phyloP scores from a whole-genome alignment of 73 alveolate genomes.

The Paramecium biaurelia region DNA sequence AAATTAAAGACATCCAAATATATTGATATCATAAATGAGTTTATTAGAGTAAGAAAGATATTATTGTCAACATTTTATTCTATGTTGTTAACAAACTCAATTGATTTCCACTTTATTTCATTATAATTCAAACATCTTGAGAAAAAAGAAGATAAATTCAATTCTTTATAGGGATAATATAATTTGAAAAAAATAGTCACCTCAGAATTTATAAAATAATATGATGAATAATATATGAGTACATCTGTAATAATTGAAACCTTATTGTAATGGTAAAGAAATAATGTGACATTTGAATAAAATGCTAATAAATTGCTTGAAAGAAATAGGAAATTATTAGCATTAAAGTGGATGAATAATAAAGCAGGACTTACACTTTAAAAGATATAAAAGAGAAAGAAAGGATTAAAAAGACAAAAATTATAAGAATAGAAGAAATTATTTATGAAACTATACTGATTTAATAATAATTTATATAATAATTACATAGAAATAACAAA shows the following conservation, averaged over 20 bases:
- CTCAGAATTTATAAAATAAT: background rate
- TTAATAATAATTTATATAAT: background rate
- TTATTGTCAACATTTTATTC: slow-evolving; percentile 29
- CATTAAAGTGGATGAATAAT: slow-evolving; percentile 1
- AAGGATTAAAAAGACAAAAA: background rate
- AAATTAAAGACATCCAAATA: background rate
- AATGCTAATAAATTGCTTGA: slow-evolving; percentile 24
- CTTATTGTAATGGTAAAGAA: background rate
- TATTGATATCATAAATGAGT: background rate
- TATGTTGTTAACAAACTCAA: slow-evolving; percentile 3
- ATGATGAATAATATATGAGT: background rate
- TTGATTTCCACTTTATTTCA: slow-evolving; percentile 40
- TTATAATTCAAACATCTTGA: background rate
- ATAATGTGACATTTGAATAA: slow-evolving; percentile 29
- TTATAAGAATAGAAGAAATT: background rate
- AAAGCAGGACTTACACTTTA: background rate
- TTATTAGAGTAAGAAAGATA: background rate
- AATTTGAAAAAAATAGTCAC: background rate
- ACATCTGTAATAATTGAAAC: background rate
- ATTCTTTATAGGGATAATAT: background rate
- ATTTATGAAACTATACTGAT: background rate
- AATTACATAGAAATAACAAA: background rate
- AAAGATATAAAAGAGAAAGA: slow-evolving; percentile 35
- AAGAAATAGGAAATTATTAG: slow-evolving; percentile 22
- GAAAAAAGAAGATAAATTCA: background rate